These are phyloP conservation scores for Colletotrichum salicis DNA, from an alignment of 2,329 filamentous ascomycete species.

Conservation along the genomic window DNA sequence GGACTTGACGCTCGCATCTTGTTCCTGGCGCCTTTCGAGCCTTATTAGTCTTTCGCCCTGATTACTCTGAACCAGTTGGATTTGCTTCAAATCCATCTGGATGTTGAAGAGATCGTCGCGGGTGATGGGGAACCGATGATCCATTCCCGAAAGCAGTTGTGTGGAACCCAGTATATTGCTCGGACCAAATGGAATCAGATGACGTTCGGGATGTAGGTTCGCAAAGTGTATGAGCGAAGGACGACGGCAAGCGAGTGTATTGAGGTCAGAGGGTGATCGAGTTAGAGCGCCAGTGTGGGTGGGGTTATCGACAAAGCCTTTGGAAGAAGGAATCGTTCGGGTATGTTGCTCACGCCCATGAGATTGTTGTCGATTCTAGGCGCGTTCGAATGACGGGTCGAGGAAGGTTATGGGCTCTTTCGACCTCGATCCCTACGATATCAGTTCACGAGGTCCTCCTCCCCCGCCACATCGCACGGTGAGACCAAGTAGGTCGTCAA, in stretches of 20 bases:
- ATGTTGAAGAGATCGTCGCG: constrained; percentile 75
- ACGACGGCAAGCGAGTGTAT: constrained; percentile 26
- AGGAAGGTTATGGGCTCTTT: constrained; percentile 37
- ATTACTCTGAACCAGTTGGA: constrained; percentile 70
- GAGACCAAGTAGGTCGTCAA: constrained; percentile 38
- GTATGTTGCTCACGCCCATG: neutral
- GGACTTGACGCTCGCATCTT: constrained; percentile 78
- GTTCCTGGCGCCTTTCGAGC: constrained; percentile 74
- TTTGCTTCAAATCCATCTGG: constrained; percentile 77
- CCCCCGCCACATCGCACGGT: constrained; percentile 58
- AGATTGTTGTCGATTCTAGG: neutral
- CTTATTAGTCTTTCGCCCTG: constrained; percentile 71
- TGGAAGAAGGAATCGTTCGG: constrained; percentile 9
- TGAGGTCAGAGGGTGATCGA: constrained; percentile 4
- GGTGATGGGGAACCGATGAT: constrained; percentile 68
- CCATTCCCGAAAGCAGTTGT: constrained; percentile 61
- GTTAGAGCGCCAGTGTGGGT: constrained; percentile 1
- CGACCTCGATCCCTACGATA: constrained; percentile 47
- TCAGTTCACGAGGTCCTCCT: constrained; percentile 52
- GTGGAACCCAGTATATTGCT: constrained; percentile 27
- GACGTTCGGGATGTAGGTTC: neutral
- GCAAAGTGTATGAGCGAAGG: constrained; percentile 3
- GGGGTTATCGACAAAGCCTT: constrained; percentile 19
- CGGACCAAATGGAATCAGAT: constrained; percentile 2
- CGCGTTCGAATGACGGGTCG: constrained; percentile 24